Percentiles rank a stretch among this genome's conserved stretches.
phyloP scores from a whole-genome alignment of 345 rosid species.

The Crucihimalaya himalaica region DNA sequence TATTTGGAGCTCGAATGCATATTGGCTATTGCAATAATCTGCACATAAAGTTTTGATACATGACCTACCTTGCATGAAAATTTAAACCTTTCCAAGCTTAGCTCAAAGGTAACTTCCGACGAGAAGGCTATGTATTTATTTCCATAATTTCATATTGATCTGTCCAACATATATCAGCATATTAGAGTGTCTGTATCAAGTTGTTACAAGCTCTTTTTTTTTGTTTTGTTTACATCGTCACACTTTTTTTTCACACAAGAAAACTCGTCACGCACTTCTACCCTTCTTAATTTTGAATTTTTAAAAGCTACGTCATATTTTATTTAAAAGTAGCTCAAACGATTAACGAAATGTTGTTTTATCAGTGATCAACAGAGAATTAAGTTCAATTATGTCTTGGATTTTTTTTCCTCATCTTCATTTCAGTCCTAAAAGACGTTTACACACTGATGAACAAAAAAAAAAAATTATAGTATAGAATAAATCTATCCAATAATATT shows the following conservation, averaged over 20 bases:
- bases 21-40: no score
- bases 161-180: no score
- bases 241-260: not conserved
- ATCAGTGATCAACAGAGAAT: not conserved
- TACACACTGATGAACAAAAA: not conserved
- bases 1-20: no score
- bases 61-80: no score
- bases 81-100: no score
- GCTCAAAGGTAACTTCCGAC: no score
- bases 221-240: not conserved
- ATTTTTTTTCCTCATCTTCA: not conserved
- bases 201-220: no score
- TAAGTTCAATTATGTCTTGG: not conserved
- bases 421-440: not conserved
- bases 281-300: not conserved
- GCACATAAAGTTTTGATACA: no score
- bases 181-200: no score
- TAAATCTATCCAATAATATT: not conserved
- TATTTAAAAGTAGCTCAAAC: not conserved
- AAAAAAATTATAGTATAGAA: not conserved
- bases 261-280: not conserved
- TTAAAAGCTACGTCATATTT: not conserved
- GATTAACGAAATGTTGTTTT: not conserved
- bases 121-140: no score
- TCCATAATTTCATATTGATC: no score